phyloP scores from a whole-genome alignment of 768 basidiomycete species.

The Tricholoma saponaceum region DNA sequence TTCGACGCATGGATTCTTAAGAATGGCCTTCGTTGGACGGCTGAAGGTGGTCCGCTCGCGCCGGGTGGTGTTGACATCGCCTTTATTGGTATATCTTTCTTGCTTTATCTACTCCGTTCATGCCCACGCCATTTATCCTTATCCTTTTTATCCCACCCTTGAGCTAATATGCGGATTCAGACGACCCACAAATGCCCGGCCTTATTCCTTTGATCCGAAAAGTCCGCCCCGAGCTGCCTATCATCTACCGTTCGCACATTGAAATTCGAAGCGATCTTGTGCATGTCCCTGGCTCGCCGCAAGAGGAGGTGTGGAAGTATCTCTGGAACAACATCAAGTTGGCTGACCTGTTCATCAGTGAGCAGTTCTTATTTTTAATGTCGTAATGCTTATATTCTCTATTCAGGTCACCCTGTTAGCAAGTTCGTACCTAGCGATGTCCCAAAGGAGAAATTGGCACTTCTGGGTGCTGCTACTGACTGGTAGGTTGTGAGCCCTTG shows the following conservation, averaged over 20 bases:
- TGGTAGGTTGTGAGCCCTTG: slow-evolving; percentile 46
- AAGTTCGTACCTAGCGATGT: slow-evolving; percentile 92
- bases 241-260: slow-evolving; percentile 93
- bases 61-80: slow-evolving; percentile 82
- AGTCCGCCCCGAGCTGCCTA: slow-evolving; percentile 78
- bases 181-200: slow-evolving; percentile 93
- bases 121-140: slow-evolving; percentile 5
- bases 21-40: slow-evolving; percentile 87
- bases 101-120: not conserved
- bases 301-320: slow-evolving; percentile 92
- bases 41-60: slow-evolving; percentile 80
- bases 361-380: not conserved
- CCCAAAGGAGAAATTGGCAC: slow-evolving; percentile 60
- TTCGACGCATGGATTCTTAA: slow-evolving; percentile 88
- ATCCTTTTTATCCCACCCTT: not conserved
- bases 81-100: slow-evolving; percentile 63
- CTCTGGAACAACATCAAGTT: slow-evolving; percentile 90
- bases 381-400: not conserved
- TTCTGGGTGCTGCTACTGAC: slow-evolving; percentile 83
- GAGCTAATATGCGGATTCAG: slow-evolving; percentile 21
- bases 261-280: slow-evolving; percentile 89
- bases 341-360: slow-evolving; percentile 88
- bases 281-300: slow-evolving; percentile 76
- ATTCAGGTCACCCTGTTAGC: slow-evolving; percentile 77
- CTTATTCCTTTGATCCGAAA: slow-evolving; percentile 90